Conservation (phyloP, 1,139 yeast genomes). For the Waltiozyma sp. region DNA sequence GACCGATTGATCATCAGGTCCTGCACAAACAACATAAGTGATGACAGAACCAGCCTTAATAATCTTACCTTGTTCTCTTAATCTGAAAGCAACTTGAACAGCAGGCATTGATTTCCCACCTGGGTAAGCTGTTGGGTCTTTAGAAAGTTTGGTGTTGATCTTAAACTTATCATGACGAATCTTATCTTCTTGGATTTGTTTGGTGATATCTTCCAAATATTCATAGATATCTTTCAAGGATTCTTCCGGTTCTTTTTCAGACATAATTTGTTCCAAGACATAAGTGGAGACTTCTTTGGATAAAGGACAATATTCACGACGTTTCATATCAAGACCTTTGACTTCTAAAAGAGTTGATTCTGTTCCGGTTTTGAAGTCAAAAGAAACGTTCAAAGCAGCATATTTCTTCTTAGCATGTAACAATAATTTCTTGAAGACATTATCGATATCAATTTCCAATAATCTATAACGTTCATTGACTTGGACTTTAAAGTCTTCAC, state of each 20-base stretch:
- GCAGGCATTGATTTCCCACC: conserved; percentile 83
- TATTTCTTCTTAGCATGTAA: conserved; percentile 96
- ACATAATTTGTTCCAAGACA: conserved; percentile 60
- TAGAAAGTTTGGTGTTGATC: conserved; percentile 65
- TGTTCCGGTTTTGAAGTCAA: conserved; percentile 35
- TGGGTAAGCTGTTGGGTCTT: conserved; percentile 65
- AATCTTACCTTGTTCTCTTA: conserved; percentile 70
- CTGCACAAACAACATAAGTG: conserved; percentile 64
- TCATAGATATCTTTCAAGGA: conserved; percentile 66
- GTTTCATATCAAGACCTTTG: conserved; percentile 92
- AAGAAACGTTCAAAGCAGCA: conserved; percentile 70
- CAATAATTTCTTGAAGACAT: conserved; percentile 75
- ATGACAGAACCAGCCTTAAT: conserved; percentile 86
- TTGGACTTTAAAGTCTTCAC: conserved; percentile 69
- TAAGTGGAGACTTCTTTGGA: conserved; percentile 80
- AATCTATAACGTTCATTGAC: conserved; percentile 84
- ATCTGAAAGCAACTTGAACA: conserved; percentile 82
- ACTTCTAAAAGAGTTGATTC: conserved; percentile 62
- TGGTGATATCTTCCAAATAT: conserved; percentile 52
- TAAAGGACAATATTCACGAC: conserved; percentile 91
- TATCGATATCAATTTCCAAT: conserved; percentile 91
- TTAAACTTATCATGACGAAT: conserved; percentile 56
- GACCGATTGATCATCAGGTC: conserved; percentile 24
- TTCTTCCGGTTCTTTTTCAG: conserved; percentile 68
- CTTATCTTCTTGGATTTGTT: conserved; percentile 48